phyloP scores from a whole-genome alignment of 2,329 filamentous ascomycete species.

The Fusarium sp. region DNA sequence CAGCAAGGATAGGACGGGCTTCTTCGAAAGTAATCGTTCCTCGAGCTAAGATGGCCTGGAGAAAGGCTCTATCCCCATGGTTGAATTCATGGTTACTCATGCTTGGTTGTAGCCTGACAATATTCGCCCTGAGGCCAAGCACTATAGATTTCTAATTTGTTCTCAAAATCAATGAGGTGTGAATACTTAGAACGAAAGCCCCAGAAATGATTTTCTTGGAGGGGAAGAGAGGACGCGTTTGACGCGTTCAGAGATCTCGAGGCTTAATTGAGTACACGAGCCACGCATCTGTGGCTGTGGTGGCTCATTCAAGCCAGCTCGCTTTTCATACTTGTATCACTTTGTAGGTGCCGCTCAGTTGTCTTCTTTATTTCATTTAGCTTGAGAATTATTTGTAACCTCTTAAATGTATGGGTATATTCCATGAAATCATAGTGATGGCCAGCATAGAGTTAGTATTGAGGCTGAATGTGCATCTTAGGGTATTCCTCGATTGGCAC shows the following conservation, averaged over 20 bases:
- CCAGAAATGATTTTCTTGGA: background rate
- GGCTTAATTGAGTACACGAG: conserved; percentile 22
- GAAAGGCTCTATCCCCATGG: conserved; percentile 83
- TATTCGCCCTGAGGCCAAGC: background rate
- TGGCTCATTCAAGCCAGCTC: background rate
- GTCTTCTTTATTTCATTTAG: background rate
- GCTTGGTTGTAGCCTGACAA: conserved; percentile 29
- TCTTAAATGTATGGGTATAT: background rate
- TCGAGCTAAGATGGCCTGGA: conserved; percentile 85
- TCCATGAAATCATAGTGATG: background rate
- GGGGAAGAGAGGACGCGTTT: conserved; percentile 19
- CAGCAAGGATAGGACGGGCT: conserved; percentile 76
- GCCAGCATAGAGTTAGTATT: background rate
- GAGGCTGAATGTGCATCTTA: background rate
- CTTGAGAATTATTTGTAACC: background rate
- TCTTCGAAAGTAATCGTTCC: conserved; percentile 80
- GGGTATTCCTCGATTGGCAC: background rate
- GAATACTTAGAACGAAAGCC: background rate
- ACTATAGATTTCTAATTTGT: background rate
- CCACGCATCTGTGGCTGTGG: conserved; percentile 1
- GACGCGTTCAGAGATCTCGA: conserved; percentile 17
- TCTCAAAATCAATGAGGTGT: background rate
- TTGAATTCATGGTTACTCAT: conserved; percentile 51
- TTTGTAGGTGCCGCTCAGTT: background rate
- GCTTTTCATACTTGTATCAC: background rate